Conservation (phyloP, 176 grass and related monocot genomes). For the Canna indica region DNA sequence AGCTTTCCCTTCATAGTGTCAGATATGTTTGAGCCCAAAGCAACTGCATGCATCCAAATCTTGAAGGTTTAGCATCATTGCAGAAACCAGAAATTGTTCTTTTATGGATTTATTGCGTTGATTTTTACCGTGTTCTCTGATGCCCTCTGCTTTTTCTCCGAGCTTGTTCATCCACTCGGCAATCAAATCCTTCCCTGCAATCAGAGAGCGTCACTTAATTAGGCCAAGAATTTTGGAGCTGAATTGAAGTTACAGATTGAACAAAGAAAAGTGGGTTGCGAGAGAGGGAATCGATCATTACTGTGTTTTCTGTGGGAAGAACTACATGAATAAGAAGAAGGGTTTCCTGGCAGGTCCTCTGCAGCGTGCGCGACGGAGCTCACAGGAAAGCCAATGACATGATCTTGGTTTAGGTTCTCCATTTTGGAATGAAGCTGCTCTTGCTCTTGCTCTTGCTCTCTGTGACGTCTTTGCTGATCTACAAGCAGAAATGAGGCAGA, state of each 20-base stretch:
- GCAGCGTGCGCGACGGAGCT: conserved; percentile 42
- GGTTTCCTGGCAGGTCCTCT: conserved; percentile 31
- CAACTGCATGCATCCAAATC: conserved; percentile 31
- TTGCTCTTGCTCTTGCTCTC: conserved; percentile 4
- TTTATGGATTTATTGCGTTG: not conserved
- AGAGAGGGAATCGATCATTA: conserved; percentile 19
- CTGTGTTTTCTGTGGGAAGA: conserved; percentile 32
- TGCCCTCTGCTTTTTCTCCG: conserved; percentile 55
- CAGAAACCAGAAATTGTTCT: not conserved
- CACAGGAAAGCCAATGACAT: conserved; percentile 70
- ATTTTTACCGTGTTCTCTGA: conserved; percentile 65
- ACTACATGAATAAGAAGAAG: conserved; percentile 17
- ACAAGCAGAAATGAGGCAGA: not conserved
- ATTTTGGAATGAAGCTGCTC: conserved; percentile 19
- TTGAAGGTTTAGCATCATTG: conserved; percentile 1
- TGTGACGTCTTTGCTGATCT: conserved; percentile 5
- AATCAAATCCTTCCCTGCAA: conserved; percentile 14
- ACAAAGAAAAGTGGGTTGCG: not conserved
- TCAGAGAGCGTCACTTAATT: not conserved
- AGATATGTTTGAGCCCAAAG: conserved; percentile 53
- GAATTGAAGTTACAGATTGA: not conserved
- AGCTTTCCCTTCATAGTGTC: conserved; percentile 77
- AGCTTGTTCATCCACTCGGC: conserved; percentile 30
- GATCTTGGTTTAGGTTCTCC: conserved; percentile 30
- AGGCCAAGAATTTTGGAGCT: conserved; percentile 8